Evolutionary conservation across 2,329 filamentous ascomycete genomes (phyloP).

Genomic region (Colletotrichum falcatum): DNA sequence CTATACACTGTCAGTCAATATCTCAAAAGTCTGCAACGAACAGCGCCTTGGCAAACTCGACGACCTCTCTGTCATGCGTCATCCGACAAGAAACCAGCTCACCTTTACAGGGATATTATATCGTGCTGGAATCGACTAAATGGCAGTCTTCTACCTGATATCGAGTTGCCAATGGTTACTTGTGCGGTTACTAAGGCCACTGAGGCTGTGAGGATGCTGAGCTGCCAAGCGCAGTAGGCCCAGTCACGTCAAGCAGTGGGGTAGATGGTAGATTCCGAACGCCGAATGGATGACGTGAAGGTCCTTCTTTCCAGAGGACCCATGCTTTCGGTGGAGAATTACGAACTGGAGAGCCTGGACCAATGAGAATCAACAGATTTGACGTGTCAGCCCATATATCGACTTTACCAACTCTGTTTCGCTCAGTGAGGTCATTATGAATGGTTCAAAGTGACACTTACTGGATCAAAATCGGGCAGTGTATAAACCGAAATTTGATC

Average conservation of each 20-base stretch:
- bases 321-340: slow-evolving; percentile 17
- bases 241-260: slow-evolving; percentile 6
- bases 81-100: background rate
- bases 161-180: background rate
- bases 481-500: too few species aligned
- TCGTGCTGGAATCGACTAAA: background rate
- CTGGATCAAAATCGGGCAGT: too few species aligned
- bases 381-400: background rate
- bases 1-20: background rate
- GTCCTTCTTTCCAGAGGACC: slow-evolving; percentile 1
- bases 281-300: slow-evolving; percentile 20
- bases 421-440: too few species aligned
- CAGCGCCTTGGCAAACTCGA: background rate
- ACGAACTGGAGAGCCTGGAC: background rate
- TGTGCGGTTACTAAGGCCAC: background rate
- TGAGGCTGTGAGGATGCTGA: background rate
- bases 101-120: background rate
- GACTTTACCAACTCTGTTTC: background rate
- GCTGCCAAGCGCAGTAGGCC: background rate
- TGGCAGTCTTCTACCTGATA: background rate
- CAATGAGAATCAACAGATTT: slow-evolving; percentile 22
- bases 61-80: background rate
- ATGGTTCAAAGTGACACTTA: too few species aligned
- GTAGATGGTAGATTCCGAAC: slow-evolving; percentile 7
- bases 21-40: too few species aligned